Base-by-base conservation (phyloP, 2,329 filamentous ascomycete species). In the Alternaria burnsii region DNA sequence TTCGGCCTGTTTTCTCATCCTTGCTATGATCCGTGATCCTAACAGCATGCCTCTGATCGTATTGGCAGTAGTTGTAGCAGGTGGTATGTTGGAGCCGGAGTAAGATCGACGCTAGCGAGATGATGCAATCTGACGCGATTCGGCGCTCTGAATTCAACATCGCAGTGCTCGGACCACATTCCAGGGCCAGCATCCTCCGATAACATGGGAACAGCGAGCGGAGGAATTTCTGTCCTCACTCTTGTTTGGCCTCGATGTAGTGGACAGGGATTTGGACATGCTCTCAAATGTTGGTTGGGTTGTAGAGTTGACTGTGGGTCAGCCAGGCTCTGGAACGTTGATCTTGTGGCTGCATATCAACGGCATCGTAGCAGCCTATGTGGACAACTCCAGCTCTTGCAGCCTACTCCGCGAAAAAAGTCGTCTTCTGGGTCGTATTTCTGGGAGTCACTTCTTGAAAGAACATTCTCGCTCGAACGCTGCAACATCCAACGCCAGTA, bases 101-200 rank as follows among this genome's bases (percentile, higher is more conserved):
- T 61, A 50, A 34, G 42, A 50, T 55, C 36, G 41, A 42, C 60
- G 59, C 64, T 68, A 68, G 48, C 42, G 52, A 66, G 52, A 66
- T 69, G 64, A 52, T 57, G 56, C 51, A 52, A 71, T 66, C 62
- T 69, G 64, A 55, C 58, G 56, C 51, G 52, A 71, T 66, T 64
- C 59, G 36, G 36, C 42, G 10, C 47, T 46, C 59, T 18, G 44
- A 65, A 51, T 42, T 55, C 55, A 67, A 57, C 55, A 59, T 55
- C 50, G 41, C 14, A 5, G 48, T 40, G 52, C 59, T 54, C 52
- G 53, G 53, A 53, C 54, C 55, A 59, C 22, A 12, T 36, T 20
- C 20, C 14, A 36, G 16, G 20, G n/a, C 44, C 16, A 48, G 16
- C 18, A 28, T 41, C 26, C 20, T 47, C 18, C 28, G 20, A 46